Base-by-base conservation (phyloP, 2,329 filamentous ascomycete species). In the Tolypocladium tropicale region DNA sequence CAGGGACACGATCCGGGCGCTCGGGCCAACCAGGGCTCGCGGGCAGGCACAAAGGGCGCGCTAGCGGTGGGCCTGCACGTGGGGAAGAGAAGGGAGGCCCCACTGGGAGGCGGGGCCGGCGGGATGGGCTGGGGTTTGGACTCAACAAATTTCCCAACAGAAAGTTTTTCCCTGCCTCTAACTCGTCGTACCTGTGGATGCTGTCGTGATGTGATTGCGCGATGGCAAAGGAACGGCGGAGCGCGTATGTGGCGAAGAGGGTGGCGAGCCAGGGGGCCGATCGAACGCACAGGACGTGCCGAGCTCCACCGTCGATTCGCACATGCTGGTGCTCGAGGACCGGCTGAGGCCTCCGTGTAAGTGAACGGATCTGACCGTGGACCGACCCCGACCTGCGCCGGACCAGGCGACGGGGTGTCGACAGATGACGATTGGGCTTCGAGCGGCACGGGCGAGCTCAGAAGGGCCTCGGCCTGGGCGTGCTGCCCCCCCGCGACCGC, bases 91-190 rank as follows among this genome's bases (percentile, higher is more conserved):
- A 18, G 25, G 43, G 43, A 18, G 14, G 16, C 25, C 46, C 46
- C 46, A 49, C 46, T 30, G 10, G n/a, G 34, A 12, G 21, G 39
- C 39, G 39, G 39, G 39, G 39, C 39, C 39, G 48, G 25, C 43
- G 23, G 33, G 32, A 36, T 28, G 6, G 25, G 30, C 36, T 28
- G 14, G 34, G 51, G 51, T 59, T 62, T 60, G 58, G 58, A 60
- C 67, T 63, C 68, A 70, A 70, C 68, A 70, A 70, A 67, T 67
- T 69, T 66, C 68, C 68, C 68, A 70, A 70, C 68, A 70, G 67
- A 70, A 69, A 43, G 28, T 41, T 53, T 33, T 33, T 43, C n/a
- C 21, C 32, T 28, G n/a, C n/a, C n/a, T n/a, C n/a, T n/a, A n/a
- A n/a, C n/a, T n/a, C n/a, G n/a, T n/a, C n/a, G n/a, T n/a, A n/a